Evolutionary conservation across 352 stramenopile genomes (phyloP), one percentile per base, ranked within the genome.

Genomic region (Blastocystis sp.): DNA sequence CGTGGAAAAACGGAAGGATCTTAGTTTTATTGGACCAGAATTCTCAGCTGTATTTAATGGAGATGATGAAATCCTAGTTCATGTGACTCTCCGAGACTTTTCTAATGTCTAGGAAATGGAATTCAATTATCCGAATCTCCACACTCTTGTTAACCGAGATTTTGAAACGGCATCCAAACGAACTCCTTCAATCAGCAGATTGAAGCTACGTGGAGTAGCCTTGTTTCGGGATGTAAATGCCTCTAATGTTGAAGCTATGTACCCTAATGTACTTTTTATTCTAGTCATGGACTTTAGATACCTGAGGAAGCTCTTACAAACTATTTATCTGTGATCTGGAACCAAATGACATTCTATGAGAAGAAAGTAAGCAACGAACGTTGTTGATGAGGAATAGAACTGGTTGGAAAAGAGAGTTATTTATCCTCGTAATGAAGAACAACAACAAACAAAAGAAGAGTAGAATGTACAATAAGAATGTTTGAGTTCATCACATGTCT

Each of bases 391-490:
- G 29, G 35, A 39, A n/a, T 83, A 83, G 71, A 83, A 83, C 16
- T 83, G 71, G 71, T 46, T 83, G 71, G 71, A 83, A 49, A 83
- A 83, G 71, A 52, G 49, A 0, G 71, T 83, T 4, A 49, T 83
- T 21, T 83, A 83, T 66, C 27, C 21, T 43, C 16, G n/a, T 46
- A 71, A 83, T 24, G 37, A 83, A 32, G 57, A 52, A 35, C 9
- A 78, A 61, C 21, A 90, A 35, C 89, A 77, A 9, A 57, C 90
- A 39, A 39, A 69, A 39, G 59, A 69, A 21, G 59, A 69, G 12
- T 43, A 69, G 59, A 39, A 35, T 35, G 59, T 46, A 69, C 24
- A 69, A 35, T 43, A 63, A 35, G n/a, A 63, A 4, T 58, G 61
- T 87, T 37, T 21, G 85, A 88, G 27, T 46, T 87, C 51, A 27